Conservation (phyloP, 2,329 filamentous ascomycete genomes). For the Diplodia corticola region DNA sequence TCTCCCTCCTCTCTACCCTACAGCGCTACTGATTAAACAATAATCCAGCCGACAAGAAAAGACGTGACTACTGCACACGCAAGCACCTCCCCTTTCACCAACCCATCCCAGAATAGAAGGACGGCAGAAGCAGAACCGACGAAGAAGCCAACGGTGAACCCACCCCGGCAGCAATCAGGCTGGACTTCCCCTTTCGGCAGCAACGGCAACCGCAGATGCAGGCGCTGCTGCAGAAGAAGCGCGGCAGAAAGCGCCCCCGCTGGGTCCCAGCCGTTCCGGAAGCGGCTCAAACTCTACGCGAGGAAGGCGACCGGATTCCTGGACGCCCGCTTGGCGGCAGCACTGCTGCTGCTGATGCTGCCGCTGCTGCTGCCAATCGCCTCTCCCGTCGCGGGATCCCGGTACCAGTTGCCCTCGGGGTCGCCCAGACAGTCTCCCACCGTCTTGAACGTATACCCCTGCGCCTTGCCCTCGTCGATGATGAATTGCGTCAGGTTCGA, state of each 20-base stretch:
- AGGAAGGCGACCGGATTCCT: not conserved
- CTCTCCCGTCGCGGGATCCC: conserved; percentile 25
- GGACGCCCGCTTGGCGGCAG: not conserved
- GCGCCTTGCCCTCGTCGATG: conserved; percentile 43
- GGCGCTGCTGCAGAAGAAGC: not conserved
- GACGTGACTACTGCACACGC: not conserved
- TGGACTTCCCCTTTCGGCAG: conserved; percentile 1
- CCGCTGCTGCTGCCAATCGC: not conserved
- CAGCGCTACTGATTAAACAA: not conserved
- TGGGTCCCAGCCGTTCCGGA: not conserved
- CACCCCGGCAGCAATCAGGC: not conserved
- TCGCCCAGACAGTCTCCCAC: conserved; percentile 61
- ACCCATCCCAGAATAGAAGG: not conserved
- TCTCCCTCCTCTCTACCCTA: not conserved
- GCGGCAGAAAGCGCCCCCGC: too few relatives aligned
- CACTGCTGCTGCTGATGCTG: not conserved
- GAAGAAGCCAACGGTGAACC: not conserved
- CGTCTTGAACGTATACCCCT: conserved; percentile 46
- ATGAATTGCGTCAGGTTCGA: conserved; percentile 49
- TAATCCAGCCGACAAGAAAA: not conserved
- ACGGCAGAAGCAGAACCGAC: not conserved
- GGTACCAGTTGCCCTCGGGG: conserved; percentile 55
- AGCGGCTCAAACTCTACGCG: not conserved
- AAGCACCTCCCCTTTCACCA: not conserved
- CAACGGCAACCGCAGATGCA: not conserved